Evolutionary conservation across 345 rosid species (phyloP), one percentile per base, ranked within the genome.

Genomic region (Firmiana major): DNA sequence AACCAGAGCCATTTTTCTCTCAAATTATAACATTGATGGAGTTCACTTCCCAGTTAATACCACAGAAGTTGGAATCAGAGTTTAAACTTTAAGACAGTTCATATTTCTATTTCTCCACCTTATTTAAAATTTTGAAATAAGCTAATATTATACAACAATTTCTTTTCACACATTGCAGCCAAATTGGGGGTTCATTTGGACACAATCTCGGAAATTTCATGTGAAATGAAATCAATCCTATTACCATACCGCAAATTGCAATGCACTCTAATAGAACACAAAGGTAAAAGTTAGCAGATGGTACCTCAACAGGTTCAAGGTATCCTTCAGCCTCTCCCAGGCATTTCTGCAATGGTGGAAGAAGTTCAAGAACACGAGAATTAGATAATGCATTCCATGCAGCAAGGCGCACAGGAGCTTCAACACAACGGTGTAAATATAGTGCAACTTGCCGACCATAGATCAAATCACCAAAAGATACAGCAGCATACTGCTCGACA

Each of bases 241-340:
- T 38, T 46, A 31, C 28, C 17, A 74, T n/a, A 45, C 22, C 0
- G 21, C 22, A 74, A 43, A 22, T 24, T 21, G 54, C 49, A 3
- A 74, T 59, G 77, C 55, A 42, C 15, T 42, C 13, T 71, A 63
- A 45, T 26, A 36, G 46, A 31, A 79, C 22, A 58, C 57, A 7
- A 3, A 3, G n/a, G 58, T 17, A 40, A 42, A 13, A 48, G 55
- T 72, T 46, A 55, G 62, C 16, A 22, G 73, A 22, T 64, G 73
- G 57, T 85, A 91, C 97, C 98, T 94, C 97, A 51, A 82, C 65
- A 11, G 97, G 97, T 83, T 89, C 93, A 6, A 94, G 94, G 80
- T 92, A 92, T 40, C 97, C 98, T 59, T 88, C 88, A 7, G 90
- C 90, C 64, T 78, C 78, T 73, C 87, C 92, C 73, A 89, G 57